Conservation (phyloP, 306 rosid species). For the Luffa acutangula region DNA sequence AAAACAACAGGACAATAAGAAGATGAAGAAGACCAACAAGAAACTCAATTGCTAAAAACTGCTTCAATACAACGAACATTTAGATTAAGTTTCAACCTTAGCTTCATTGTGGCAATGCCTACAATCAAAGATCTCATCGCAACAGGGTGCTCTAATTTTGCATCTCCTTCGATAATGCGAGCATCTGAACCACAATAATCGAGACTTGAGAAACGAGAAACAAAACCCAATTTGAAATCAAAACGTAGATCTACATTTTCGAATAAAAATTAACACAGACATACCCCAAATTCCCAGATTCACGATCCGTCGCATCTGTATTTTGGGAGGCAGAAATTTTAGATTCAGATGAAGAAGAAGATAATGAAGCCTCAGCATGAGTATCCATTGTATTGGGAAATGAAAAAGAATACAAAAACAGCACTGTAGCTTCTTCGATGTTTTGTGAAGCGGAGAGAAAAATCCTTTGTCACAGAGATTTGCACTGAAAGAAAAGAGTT, state of each 20-base stretch:
- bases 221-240: background rate
- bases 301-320: slow-evolving; percentile 13
- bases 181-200: slow-evolving; percentile 29
- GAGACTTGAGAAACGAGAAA: background rate
- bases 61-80: background rate
- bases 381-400: background rate
- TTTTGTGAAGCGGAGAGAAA: background rate
- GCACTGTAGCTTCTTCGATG: background rate
- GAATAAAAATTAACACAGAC: background rate
- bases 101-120: slow-evolving; percentile 76
- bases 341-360: slow-evolving; percentile 1
- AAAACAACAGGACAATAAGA: background rate
- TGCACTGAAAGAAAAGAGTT: background rate
- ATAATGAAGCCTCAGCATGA: background rate
- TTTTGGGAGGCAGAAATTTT: slow-evolving; percentile 1
- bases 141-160: slow-evolving; percentile 61
- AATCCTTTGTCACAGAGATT: background rate
- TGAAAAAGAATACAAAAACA: background rate
- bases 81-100: slow-evolving; percentile 21
- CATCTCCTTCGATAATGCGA: slow-evolving; percentile 61
- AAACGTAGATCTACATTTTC: background rate
- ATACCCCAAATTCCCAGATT: slow-evolving; percentile 37
- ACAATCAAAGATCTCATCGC: slow-evolving; percentile 51
- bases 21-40: background rate
- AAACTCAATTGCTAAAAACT: background rate